These are phyloP conservation scores for Capsicum baccatum DNA, from an alignment of 257 asterid genomes.

Conservation along the genomic window DNA sequence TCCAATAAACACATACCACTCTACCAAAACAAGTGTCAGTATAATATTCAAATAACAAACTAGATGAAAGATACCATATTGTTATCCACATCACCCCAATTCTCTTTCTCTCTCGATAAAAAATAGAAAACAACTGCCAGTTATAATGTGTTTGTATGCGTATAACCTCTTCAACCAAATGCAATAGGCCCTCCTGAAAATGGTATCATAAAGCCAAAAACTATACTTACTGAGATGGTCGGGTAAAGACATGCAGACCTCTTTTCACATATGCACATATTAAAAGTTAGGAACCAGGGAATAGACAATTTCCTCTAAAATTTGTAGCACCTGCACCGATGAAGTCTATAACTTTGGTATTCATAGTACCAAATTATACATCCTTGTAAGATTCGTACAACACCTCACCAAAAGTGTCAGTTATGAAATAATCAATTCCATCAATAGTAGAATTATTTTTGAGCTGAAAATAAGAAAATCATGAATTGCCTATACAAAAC, in stretches of 20 bases:
- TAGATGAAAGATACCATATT: background rate
- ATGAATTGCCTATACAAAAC: background rate
- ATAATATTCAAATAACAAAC: conserved; percentile 24
- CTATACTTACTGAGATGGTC: conserved; percentile 5
- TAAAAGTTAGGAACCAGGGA: conserved; percentile 8
- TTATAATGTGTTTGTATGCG: background rate
- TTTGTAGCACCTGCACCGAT: conserved; percentile 94
- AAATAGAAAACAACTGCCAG: background rate
- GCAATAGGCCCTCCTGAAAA: background rate
- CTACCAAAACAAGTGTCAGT: conserved; percentile 55
- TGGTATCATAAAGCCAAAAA: background rate
- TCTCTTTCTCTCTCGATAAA: background rate
- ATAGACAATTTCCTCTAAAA: conserved; percentile 58
- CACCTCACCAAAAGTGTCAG: conserved; percentile 80
- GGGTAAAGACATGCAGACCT: background rate
- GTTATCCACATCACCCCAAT: conserved; percentile 5
- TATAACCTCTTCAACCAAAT: background rate
- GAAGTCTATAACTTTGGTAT: conserved; percentile 92
- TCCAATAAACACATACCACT: conserved; percentile 90
- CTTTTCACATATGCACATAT: background rate
- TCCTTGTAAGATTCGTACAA: conserved; percentile 97
- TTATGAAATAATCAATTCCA: conserved; percentile 77
- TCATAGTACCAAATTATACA: conserved; percentile 95
- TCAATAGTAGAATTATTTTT: conserved; percentile 69
- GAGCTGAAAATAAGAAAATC: conserved; percentile 52